These are phyloP conservation scores for Medicago lupulina DNA, from an alignment of 306 rosid genomes.

Conservation along the genomic window DNA sequence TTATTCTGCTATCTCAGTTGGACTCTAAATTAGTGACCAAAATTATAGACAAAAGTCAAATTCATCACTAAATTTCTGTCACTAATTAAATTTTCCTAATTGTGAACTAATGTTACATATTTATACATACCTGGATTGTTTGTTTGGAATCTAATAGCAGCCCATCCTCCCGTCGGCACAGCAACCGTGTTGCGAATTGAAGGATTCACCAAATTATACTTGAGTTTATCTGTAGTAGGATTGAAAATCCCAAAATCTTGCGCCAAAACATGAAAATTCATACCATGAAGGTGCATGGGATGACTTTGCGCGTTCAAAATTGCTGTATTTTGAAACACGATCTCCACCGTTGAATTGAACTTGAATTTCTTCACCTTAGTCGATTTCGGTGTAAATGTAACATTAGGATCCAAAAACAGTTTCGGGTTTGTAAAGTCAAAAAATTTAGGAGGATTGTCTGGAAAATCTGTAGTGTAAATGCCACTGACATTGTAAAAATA, in stretches of 20 bases:
- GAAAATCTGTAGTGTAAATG: constrained; percentile 54
- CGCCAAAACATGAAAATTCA: constrained; percentile 37
- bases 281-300: constrained; percentile 33
- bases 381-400: constrained; percentile 52
- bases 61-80: not conserved
- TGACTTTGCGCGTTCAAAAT: constrained; percentile 37
- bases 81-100: too few species aligned
- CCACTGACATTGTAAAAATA: constrained; percentile 43
- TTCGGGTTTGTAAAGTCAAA: constrained; percentile 55
- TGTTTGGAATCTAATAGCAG: constrained; percentile 55
- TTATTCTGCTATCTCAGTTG: too few species aligned
- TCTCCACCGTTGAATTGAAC: constrained; percentile 65
- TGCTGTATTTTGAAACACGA: constrained; percentile 65
- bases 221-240: constrained; percentile 6
- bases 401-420: not conserved
- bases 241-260: constrained; percentile 49
- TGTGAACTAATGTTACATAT: not conserved
- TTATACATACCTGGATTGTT: constrained; percentile 28
- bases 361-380: constrained; percentile 58
- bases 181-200: constrained; percentile 56
- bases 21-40: too few species aligned
- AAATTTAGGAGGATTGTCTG: constrained; percentile 46
- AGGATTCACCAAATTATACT: constrained; percentile 55
- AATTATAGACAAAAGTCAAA: too few species aligned
- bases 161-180: constrained; percentile 66